phyloP scores from a whole-genome alignment of 768 basidiomycete genomes.

The Boletus sp. region DNA sequence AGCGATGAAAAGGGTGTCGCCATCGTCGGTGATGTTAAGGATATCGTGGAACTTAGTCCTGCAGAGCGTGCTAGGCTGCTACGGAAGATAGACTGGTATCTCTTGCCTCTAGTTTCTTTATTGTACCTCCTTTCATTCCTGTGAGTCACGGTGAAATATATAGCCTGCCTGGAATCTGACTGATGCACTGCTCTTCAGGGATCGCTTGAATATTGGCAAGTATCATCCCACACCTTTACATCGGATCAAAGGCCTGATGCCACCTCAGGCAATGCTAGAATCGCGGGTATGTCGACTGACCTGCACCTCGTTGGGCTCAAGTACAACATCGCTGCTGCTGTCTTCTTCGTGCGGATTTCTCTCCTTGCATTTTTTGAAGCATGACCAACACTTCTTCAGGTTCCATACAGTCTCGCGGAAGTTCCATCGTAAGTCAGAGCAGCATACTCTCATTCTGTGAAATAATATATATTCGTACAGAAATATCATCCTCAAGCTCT shows the following conservation, averaged over 20 bases:
- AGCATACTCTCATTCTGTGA: not conserved
- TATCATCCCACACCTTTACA: not conserved
- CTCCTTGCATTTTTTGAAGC: not conserved
- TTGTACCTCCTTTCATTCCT: conserved; percentile 19
- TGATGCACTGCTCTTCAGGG: conserved; percentile 23
- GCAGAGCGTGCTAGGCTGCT: conserved; percentile 7
- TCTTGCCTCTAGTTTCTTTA: conserved; percentile 17
- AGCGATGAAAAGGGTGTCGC: not conserved
- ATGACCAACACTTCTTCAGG: conserved; percentile 14
- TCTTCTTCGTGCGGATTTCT: conserved; percentile 35
- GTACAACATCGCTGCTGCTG: conserved; percentile 39
- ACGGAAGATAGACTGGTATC: conserved; percentile 21
- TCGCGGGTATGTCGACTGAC: conserved; percentile 45
- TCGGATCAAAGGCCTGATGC: not conserved
- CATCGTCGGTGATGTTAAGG: not conserved
- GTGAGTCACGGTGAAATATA: conserved; percentile 4
- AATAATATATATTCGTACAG: conserved; percentile 18
- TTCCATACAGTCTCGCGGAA: conserved; percentile 38
- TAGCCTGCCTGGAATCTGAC: not conserved
- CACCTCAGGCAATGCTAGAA: conserved; percentile 39
- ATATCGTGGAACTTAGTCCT: not conserved
- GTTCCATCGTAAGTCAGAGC: conserved; percentile 36
- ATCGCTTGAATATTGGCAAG: conserved; percentile 46
- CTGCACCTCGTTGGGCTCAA: conserved; percentile 33
- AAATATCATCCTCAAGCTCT: conserved; percentile 39